Base-by-base conservation (phyloP, 2,329 filamentous ascomycete species). In the Colletotrichum lindemuthianum region DNA sequence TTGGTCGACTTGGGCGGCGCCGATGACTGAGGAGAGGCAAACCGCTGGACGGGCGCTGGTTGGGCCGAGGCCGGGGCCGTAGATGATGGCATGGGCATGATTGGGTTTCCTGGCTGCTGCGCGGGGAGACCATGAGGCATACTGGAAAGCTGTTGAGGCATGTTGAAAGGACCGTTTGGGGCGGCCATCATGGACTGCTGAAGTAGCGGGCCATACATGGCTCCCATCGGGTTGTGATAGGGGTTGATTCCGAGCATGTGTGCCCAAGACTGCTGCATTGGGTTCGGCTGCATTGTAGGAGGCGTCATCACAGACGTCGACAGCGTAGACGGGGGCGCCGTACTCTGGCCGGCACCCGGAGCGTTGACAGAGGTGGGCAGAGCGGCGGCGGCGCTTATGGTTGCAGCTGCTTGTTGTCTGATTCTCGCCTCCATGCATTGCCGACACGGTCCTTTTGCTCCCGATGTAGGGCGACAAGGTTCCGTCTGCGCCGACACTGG, bases 391-490 rank as follows among this genome's bases (percentile, higher is more conserved):
- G 49, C 40, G 8, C n/a, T 51, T 33, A 66, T 45, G 32, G 16
- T 49, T 6, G 63, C 65, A 16, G 65, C 66, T 24, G 66, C 66
- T 43, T 67, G 63, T 32, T 59, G 58, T 36, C 66, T 50, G 15
- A 67, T 34, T 36, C 59, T 59, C 8, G 59, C 66, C 44, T 67
- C 58, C 36, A 67, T 12, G 43, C 66, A 67, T 32, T 67, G 53
- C 13, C 58, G 54, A 52, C 66, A 67, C 12, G 66, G 63, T 3
- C 36, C 58, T 13, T 67, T 66, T 9, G 45, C 47, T 43, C 58
- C 52, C 4, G 47, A 33, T 15, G 45, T 44, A 40, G 59, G 58
- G 15, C 58, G 58, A n/a, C 59, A 65, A 7, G 47, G 16, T 13
- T 53, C 51, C 9, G 32, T 7, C 34, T 61, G 61, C 2, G 37